Conservation (phyloP, 345 rosid genomes). For the Dovyalis caffra region DNA sequence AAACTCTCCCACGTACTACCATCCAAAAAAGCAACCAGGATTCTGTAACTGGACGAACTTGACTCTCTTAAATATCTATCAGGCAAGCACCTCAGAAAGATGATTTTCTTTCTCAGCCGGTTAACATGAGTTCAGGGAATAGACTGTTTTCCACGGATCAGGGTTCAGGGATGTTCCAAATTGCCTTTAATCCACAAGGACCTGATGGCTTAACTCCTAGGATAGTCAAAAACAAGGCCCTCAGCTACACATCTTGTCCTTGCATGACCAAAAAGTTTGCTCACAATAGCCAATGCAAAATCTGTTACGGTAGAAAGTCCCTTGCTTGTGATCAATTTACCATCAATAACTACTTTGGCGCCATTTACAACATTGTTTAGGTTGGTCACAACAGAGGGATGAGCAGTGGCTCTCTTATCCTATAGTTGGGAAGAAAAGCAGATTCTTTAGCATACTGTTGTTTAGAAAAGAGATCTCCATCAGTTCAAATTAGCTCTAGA, state of each 20-base stretch:
- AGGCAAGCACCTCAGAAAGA: neutral
- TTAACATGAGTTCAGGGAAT: neutral
- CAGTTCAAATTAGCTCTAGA: conserved; percentile 11
- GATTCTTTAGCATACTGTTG: conserved; percentile 1
- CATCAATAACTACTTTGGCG: conserved; percentile 77
- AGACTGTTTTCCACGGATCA: neutral
- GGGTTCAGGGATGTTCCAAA: neutral
- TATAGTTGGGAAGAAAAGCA: conserved; percentile 25
- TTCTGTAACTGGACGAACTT: neutral
- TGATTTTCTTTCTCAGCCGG: neutral
- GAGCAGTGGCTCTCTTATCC: conserved; percentile 63
- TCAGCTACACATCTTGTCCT: conserved; percentile 88
- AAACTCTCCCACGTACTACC: conserved; percentile 24
- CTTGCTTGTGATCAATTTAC: conserved; percentile 74
- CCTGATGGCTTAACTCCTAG: conserved; percentile 33
- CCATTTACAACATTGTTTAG: conserved; percentile 35
- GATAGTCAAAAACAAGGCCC: conserved; percentile 81
- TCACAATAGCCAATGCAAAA: conserved; percentile 67
- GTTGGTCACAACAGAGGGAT: conserved; percentile 42
- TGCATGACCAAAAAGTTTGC: conserved; percentile 75
- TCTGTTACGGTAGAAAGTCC: conserved; percentile 64
- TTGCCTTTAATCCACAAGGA: neutral
- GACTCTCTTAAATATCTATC: neutral
- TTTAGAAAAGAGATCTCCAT: neutral
- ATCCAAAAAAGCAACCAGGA: neutral